These are phyloP conservation scores for Mrakia frigida DNA, from an alignment of 768 basidiomycete species.

Conservation along the genomic window DNA sequence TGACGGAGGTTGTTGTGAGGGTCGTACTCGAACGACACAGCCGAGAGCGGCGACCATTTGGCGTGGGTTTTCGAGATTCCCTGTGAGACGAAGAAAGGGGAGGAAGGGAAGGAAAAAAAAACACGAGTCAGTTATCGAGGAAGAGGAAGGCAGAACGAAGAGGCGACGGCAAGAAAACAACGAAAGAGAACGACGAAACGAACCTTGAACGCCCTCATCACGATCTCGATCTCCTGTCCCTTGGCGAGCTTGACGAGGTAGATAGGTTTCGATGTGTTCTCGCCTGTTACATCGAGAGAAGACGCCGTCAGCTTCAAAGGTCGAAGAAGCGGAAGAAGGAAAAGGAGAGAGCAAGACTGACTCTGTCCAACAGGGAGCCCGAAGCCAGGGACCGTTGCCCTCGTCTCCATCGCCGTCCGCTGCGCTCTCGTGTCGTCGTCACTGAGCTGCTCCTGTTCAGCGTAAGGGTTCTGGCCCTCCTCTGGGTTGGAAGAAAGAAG, in stretches of 20 bases:
- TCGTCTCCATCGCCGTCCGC: slow-evolving; percentile 35
- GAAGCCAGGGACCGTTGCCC: slow-evolving; percentile 59
- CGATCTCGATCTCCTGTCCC: slow-evolving; percentile 80
- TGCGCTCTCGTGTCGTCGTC: neutral
- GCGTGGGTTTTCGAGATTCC: slow-evolving; percentile 98
- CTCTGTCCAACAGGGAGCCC: slow-evolving; percentile 82
- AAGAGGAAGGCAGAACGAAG: neutral
- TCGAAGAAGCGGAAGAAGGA: neutral
- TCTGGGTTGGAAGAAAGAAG: neutral
- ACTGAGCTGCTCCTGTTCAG: neutral
- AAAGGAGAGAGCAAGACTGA: slow-evolving; percentile 43
- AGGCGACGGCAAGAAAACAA: too few species aligned
- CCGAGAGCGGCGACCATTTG: slow-evolving; percentile 96
- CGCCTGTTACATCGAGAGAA: neutral
- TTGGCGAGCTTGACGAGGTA: slow-evolving; percentile 62
- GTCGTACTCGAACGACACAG: slow-evolving; percentile 95
- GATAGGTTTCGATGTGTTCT: slow-evolving; percentile 9
- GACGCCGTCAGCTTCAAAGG: neutral
- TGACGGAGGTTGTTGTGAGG: slow-evolving; percentile 95
- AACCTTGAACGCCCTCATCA: slow-evolving; percentile 90
- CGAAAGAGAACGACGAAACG: slow-evolving; percentile 27
- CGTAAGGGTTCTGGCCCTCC: slow-evolving; percentile 18
- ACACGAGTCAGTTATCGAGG: neutral
- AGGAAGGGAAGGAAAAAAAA: neutral
- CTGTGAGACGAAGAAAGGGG: slow-evolving; percentile 47